These are phyloP conservation scores for Trichoderma sp. DNA, from an alignment of 2,329 filamentous ascomycete genomes.

Conservation along the genomic window DNA sequence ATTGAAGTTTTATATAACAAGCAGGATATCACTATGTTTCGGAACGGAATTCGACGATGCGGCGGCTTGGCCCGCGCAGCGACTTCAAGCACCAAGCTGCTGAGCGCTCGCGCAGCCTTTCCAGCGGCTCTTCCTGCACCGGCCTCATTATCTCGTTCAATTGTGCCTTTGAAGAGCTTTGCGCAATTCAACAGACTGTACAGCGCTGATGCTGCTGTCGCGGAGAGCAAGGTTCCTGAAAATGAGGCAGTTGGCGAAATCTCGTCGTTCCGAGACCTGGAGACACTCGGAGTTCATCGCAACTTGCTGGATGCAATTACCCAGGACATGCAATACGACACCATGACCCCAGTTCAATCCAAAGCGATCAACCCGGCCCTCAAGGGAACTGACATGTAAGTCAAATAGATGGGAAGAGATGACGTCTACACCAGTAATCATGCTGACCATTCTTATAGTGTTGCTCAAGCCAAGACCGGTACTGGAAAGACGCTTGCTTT, in stretches of 20 bases:
- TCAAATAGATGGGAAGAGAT: slow-evolving; percentile 18
- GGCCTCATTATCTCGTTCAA: slow-evolving; percentile 23
- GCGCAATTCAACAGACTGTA: slow-evolving; percentile 35
- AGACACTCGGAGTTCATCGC: slow-evolving; percentile 53
- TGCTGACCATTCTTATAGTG: slow-evolving; percentile 43
- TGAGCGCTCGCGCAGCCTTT: slow-evolving; percentile 30
- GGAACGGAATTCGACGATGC: slow-evolving; percentile 40
- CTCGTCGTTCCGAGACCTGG: slow-evolving; percentile 46
- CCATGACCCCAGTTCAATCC: slow-evolving; percentile 90
- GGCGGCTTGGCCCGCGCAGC: slow-evolving; percentile 36
- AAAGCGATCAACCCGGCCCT: slow-evolving; percentile 79
- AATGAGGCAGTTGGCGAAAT: slow-evolving; percentile 25
- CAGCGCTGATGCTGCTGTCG: slow-evolving; percentile 39
- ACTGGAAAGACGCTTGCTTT: slow-evolving; percentile 97
- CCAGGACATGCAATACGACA: slow-evolving; percentile 68
- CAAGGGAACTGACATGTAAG: slow-evolving; percentile 78
- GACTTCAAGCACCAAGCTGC: slow-evolving; percentile 29
- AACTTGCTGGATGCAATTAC: slow-evolving; percentile 68
- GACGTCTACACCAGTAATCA: background rate
- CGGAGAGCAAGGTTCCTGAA: slow-evolving; percentile 22
- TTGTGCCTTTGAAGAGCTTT: slow-evolving; percentile 25
- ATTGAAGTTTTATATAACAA: background rate
- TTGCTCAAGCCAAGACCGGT: slow-evolving; percentile 94
- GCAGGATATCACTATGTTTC: slow-evolving; percentile 31
- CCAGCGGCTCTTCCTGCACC: slow-evolving; percentile 26